These are phyloP conservation scores for Globisporangium orthogonon DNA, from an alignment of 352 stramenopile species.

Conservation along the genomic window DNA sequence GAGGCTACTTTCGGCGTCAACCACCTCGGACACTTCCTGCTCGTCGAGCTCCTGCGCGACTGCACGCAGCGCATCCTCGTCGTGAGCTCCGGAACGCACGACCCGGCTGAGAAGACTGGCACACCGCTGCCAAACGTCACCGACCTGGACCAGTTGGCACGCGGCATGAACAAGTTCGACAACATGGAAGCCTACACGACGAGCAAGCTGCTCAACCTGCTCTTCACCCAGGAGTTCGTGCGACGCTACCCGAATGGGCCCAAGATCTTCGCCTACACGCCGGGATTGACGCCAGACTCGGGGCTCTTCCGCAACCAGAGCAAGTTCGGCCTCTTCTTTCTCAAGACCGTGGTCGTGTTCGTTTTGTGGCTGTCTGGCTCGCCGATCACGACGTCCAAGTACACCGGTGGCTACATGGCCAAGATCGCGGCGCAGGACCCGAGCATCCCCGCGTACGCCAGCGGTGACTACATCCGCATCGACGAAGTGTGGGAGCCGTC, in stretches of 20 bases:
- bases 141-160: constrained; percentile 17
- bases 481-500: constrained; percentile 16
- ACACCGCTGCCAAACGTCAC: constrained; percentile 15
- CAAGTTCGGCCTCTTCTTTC: constrained; percentile 2
- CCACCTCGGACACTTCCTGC: constrained; percentile 33
- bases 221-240: constrained; percentile 18
- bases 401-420: constrained; percentile 22
- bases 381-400: constrained; percentile 14
- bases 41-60: constrained; percentile 18
- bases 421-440: constrained; percentile 17
- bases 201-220: constrained; percentile 26
- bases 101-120: constrained; percentile 18
- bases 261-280: constrained; percentile 20
- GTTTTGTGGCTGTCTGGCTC: background rate
- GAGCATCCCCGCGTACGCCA: constrained; percentile 7
- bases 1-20: constrained; percentile 34
- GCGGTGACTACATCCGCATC: constrained; percentile 21
- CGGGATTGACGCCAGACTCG: constrained; percentile 19
- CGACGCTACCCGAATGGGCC: constrained; percentile 18
- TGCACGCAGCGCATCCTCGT: constrained; percentile 19
- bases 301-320: constrained; percentile 13
- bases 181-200: constrained; percentile 18
- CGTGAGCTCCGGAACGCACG: constrained; percentile 20
- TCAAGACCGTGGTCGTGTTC: constrained; percentile 5
- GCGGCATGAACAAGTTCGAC: constrained; percentile 17